These are phyloP conservation scores for Gorgonomyces haynaldii DNA, from an alignment of 192 early-diverging fungal genomes.

Conservation along the genomic window DNA sequence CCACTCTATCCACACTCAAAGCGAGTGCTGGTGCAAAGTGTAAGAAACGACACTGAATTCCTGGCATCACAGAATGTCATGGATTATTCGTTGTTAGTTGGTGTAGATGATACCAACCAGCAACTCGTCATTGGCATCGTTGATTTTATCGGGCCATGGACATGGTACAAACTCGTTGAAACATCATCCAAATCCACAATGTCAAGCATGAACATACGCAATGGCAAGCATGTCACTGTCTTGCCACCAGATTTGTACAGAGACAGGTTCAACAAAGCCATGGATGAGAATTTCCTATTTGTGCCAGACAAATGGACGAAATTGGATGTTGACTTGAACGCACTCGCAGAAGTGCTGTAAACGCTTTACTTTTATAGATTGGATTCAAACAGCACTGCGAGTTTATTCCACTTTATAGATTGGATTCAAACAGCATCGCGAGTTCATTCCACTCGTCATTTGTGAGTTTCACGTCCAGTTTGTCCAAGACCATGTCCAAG, in stretches of 20 bases:
- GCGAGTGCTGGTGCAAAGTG: conserved; percentile 16
- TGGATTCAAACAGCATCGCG: conserved; percentile 17
- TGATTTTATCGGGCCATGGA: conserved; percentile 34
- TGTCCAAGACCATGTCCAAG: not conserved
- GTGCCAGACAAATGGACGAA: conserved; percentile 4
- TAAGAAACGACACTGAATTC: conserved; percentile 27
- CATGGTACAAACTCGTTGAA: conserved; percentile 35
- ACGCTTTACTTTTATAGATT: too few relatives aligned
- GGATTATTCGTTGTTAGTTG: conserved; percentile 40
- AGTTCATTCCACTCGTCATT: conserved; percentile 15
- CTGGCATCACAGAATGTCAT: conserved; percentile 26
- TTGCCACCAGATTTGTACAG: conserved; percentile 27
- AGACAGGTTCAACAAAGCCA: conserved; percentile 30
- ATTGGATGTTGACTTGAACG: too few relatives aligned
- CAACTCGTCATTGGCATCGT: conserved; percentile 37
- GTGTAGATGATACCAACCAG: conserved; percentile 23
- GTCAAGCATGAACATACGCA: too few relatives aligned
- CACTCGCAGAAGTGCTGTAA: too few relatives aligned
- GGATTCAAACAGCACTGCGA: too few relatives aligned
- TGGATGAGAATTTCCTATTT: conserved; percentile 32
- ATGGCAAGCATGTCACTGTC: conserved; percentile 25
- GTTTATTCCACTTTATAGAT: too few relatives aligned
- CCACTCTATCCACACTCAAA: conserved; percentile 24
- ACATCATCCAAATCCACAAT: conserved; percentile 55
- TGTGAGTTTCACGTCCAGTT: not conserved